phyloP scores from a whole-genome alignment of 176 grass and related monocot genomes.

The Alopecurus myosuroides region DNA sequence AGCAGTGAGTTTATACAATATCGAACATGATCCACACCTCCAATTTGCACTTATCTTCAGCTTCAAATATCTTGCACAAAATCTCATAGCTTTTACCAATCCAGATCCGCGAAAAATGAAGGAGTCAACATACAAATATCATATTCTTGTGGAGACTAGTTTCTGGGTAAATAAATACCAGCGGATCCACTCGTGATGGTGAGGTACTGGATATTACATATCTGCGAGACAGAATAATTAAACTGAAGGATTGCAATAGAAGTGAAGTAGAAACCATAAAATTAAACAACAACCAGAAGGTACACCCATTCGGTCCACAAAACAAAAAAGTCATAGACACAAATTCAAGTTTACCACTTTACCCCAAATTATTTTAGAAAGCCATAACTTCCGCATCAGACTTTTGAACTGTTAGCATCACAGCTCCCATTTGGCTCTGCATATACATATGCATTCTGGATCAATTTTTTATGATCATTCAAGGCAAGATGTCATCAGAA shows the following conservation, averaged over 20 bases:
- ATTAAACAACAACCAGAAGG: slow-evolving; percentile 1
- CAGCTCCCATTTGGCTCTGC: slow-evolving; percentile 70
- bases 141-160: neutral
- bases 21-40: slow-evolving; percentile 40
- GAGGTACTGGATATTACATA: slow-evolving; percentile 80
- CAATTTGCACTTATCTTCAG: slow-evolving; percentile 69
- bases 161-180: slow-evolving; percentile 39
- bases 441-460: neutral
- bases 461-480: neutral
- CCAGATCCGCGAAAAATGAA: slow-evolving; percentile 43
- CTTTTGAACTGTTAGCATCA: slow-evolving; percentile 97
- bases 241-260: neutral
- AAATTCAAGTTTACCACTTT: neutral
- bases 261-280: neutral
- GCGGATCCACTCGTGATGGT: slow-evolving; percentile 65
- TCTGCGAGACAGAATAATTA: slow-evolving; percentile 35
- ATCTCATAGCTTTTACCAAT: slow-evolving; percentile 77
- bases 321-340: neutral
- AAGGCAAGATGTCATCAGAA: neutral
- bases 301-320: neutral
- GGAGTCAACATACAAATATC: neutral
- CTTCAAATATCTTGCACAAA: slow-evolving; percentile 70
- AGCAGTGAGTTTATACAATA: neutral
- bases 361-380: slow-evolving; percentile 84
- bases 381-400: slow-evolving; percentile 51